Evolutionary conservation across 495 filamentous ascomycete species (phyloP), one percentile per base, ranked within the genome.

Genomic region (Aspergillus steynii): DNA sequence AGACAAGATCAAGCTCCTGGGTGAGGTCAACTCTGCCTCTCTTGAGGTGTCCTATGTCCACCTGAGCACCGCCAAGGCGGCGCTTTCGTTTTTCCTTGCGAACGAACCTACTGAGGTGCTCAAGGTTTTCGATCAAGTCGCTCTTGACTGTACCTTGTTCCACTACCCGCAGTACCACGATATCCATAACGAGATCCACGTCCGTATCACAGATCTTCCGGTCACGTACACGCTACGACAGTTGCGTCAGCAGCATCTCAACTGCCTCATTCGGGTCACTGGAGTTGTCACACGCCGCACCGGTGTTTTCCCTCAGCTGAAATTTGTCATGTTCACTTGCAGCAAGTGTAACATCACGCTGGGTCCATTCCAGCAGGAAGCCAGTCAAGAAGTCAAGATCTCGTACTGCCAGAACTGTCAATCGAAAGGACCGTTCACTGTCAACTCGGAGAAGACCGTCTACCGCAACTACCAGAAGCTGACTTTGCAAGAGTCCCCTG

Each of bases 381-480:
- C 92, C 20, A 96, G 92, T 64, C 85, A 91, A 34, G 96, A 99
- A 76, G 93, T 99, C 70, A 93, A 92, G 76, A 92, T 99, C 69
- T 89, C 90, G 1, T 98, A 90, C 81, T 99, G 96, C 74, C 94
- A 97, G 71, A 96, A 93, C 74, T 99, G 96, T 74, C 96, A 98
- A 77, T 96, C 91, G 45, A 87, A 90, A 49, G 96, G 96, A 5
- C 96, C 96, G 1, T 99, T 99, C 74, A 96, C 89, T 7, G 81
- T 99, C 63, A 97, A 97, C 77, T 91, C 92, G 2, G 95, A 99
- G 76, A 93, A 96, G 82, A 99, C 96, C 0, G 90, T 99, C n/a
- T 99, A 98, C 79, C 88, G 96, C 53, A 99, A 99, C 73, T 99
- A 96, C 79, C 96, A 99, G 71, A 98, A 96, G 68, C 79, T 99